Percentiles rank a stretch among this genome's conserved stretches.
phyloP scores from a whole-genome alignment of 805 yeast species.

The Candida glaebosa region DNA sequence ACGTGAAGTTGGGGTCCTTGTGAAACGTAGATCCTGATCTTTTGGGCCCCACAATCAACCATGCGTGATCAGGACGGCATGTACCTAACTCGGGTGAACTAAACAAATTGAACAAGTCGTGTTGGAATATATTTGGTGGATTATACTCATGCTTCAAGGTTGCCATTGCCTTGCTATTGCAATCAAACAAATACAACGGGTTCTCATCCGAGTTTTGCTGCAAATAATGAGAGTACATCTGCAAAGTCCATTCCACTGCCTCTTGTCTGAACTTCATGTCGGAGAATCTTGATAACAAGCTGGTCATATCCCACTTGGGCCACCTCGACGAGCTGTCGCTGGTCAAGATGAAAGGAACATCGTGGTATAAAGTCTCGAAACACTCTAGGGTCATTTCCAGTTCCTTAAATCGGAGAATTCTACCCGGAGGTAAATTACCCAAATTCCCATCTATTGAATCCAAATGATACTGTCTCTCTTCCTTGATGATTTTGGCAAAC shows the following conservation, averaged over 20 bases:
- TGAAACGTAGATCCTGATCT: conserved; percentile 88
- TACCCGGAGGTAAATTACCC: conserved; percentile 28
- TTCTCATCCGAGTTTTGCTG: conserved; percentile 67
- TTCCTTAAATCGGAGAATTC: conserved; percentile 55
- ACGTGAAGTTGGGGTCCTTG: conserved; percentile 87
- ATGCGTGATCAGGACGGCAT: conserved; percentile 86
- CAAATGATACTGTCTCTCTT: conserved; percentile 36
- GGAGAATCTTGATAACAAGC: conserved; percentile 52
- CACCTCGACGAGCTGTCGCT: conserved; percentile 36
- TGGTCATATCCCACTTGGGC: conserved; percentile 63
- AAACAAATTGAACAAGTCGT: conserved; percentile 62
- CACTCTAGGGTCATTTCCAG: conserved; percentile 34
- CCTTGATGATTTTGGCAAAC: conserved; percentile 47
- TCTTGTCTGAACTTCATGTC: conserved; percentile 74
- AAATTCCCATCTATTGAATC: conserved; percentile 14
- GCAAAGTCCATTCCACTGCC: conserved; percentile 74
- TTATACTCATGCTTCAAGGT: conserved; percentile 50
- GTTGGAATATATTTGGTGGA: conserved; percentile 51
- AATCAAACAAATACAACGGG: conserved; percentile 83
- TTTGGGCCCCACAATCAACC: conserved; percentile 84
- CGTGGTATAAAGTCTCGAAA: conserved; percentile 46
- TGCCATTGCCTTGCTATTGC: conserved; percentile 65
- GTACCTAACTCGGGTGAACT: conserved; percentile 20
- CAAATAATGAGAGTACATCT: conserved; percentile 59
- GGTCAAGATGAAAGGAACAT: conserved; percentile 63